Percentiles rank a stretch among this genome's conserved stretches.
Conservation (phyloP, 257 asterid species). For the Avicennia marina region DNA sequence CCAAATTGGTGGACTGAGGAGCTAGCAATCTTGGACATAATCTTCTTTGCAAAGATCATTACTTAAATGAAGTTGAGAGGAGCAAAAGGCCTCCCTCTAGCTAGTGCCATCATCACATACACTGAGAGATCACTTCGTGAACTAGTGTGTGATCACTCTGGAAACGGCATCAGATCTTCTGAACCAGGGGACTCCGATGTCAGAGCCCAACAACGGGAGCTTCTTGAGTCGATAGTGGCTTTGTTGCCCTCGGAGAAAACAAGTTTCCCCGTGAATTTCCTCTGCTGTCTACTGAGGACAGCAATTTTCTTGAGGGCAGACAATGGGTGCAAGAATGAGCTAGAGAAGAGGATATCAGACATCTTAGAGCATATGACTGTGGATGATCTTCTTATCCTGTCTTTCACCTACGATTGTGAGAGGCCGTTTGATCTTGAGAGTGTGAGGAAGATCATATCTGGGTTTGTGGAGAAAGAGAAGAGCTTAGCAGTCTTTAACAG, state of each 20-base stretch:
- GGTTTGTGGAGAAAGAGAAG: constrained; percentile 82
- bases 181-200: constrained; percentile 34
- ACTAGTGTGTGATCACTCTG: constrained; percentile 78
- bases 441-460: constrained; percentile 72
- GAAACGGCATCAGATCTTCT: constrained; percentile 33
- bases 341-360: constrained; percentile 63
- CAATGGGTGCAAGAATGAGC: constrained; percentile 58
- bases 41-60: constrained; percentile 59
- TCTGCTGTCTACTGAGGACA: constrained; percentile 80
- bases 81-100: constrained; percentile 68
- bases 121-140: constrained; percentile 70
- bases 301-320: constrained; percentile 64
- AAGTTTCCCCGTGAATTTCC: constrained; percentile 71
- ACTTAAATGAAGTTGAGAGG: constrained; percentile 64
- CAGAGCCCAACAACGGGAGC: constrained; percentile 48
- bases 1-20: constrained; percentile 99
- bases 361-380: constrained; percentile 67
- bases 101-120: constrained; percentile 81
- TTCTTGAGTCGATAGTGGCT: constrained; percentile 67
- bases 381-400: constrained; percentile 70
- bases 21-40: constrained; percentile 61
- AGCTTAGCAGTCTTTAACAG: constrained; percentile 66
- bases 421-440: constrained; percentile 82
- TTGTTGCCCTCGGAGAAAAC: constrained; percentile 66
- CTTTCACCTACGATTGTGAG: constrained; percentile 80